Base-by-base conservation (phyloP, 139 green algal species). In the Coccomyxa sp. region DNA sequence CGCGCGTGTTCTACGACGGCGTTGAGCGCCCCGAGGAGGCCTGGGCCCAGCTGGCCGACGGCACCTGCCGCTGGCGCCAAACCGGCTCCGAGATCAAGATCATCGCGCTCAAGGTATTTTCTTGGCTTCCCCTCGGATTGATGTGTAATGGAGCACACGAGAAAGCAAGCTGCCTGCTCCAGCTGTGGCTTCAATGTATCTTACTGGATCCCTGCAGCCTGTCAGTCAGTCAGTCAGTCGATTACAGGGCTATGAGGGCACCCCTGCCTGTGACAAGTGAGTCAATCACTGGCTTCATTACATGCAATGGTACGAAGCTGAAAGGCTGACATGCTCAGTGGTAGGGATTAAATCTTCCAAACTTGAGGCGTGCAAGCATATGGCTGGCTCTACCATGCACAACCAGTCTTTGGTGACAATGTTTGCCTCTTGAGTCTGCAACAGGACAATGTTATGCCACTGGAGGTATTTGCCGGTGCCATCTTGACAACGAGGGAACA, bases 11-110 rank as follows among this genome's bases (percentile, higher is more conserved):
- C 76, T 80, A 80, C 31, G 10, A 60, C n/a, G 75, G 58, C 10
- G 57, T 60, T 0, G 86, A 90, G 71, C 88, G 82, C 51, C 87
- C 83, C 0, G 82, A 90, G 32, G 84, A 91, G 83, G 84, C 93
- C 30, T 96, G 90, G 89, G 87, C 90, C 1, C 83, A 97, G 86
- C 32, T 90, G 16, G 79, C 80, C 0, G 93, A 95, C 77, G 85
- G 86, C n/a, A 85, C 79, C 31, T 93, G 86, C 85, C 88, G 93
- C 31, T 97, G 93, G 93, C 82, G 88, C 31, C 93, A 97, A 82
- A 94, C 84, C 60, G 87, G 86, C 27, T 87, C 83, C 0, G 91
- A 94, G 79, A 83, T 97, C 7, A 90, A 91, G 51, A n/a, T 96
- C 38, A 82, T 92, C 28, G 83, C 82, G 13, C 83, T 92, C 0